These are phyloP conservation scores for Balansia obtecta DNA, from an alignment of 2,329 filamentous ascomycete genomes.

Conservation along the genomic window DNA sequence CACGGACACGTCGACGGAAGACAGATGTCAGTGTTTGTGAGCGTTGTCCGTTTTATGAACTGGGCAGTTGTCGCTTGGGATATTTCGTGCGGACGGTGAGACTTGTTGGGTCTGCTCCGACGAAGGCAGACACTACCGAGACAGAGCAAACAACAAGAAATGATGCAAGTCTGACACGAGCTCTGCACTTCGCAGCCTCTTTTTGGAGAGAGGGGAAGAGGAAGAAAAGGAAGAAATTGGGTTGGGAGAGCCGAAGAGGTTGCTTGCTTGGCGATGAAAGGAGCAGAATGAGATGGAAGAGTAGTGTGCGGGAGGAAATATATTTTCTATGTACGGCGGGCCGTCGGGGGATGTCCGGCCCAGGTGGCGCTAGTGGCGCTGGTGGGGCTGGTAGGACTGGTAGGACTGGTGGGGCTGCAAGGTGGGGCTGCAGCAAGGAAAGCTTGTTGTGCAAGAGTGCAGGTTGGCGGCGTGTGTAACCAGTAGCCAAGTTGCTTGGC, in stretches of 20 bases:
- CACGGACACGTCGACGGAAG: constrained; percentile 20
- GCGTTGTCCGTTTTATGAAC: constrained; percentile 1
- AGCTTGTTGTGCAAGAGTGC: not conserved
- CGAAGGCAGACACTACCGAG: not conserved
- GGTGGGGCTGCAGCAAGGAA: not conserved
- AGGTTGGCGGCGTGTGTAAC: not conserved
- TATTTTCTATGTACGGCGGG: constrained; percentile 11
- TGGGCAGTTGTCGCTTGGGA: not conserved
- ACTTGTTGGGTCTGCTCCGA: not conserved
- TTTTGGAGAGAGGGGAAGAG: not conserved
- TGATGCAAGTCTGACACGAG: not conserved
- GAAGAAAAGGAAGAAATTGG: not conserved
- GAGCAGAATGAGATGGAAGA: not conserved
- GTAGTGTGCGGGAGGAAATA: not conserved
- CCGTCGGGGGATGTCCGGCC: constrained; percentile 3
- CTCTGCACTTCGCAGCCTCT: not conserved
- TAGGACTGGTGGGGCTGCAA: not conserved
- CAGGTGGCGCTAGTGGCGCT: not conserved
- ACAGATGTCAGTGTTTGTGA: constrained; percentile 13
- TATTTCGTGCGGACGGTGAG: not conserved
- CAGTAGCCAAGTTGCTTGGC: not conserved
- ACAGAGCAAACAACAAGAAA: not conserved
- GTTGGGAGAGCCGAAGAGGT: not conserved
- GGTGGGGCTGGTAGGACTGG: not conserved
- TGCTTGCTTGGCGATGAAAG: not conserved